These are phyloP conservation scores for Coemansia sp. DNA, from an alignment of 192 early-diverging fungal species.

Conservation along the genomic window DNA sequence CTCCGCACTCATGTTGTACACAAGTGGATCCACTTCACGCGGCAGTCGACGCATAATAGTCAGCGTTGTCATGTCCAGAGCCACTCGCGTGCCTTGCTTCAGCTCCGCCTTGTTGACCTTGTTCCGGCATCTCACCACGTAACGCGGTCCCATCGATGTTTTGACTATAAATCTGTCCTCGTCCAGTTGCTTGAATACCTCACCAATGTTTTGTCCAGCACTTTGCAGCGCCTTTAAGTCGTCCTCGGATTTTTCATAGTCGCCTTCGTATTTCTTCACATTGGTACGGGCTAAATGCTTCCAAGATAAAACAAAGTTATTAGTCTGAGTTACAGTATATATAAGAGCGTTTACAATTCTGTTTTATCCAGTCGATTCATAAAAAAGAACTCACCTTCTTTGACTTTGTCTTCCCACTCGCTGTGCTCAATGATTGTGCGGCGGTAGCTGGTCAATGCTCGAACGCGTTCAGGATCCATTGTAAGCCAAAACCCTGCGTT, in stretches of 20 bases:
- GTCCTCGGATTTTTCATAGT: slow-evolving; percentile 95
- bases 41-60: slow-evolving; percentile 99
- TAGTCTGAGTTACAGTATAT: too few species aligned
- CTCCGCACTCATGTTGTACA: slow-evolving; percentile 99
- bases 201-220: slow-evolving; percentile 99
- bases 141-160: slow-evolving; percentile 92
- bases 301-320: too few species aligned
- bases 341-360: too few species aligned
- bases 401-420: slow-evolving; percentile 93
- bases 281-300: slow-evolving; percentile 76
- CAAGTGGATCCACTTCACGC: slow-evolving; percentile 97
- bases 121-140: slow-evolving; percentile 96
- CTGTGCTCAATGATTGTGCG: slow-evolving; percentile 90
- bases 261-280: slow-evolving; percentile 81
- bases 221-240: slow-evolving; percentile 98
- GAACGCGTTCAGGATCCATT: slow-evolving; percentile 61
- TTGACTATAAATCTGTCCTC: slow-evolving; percentile 98
- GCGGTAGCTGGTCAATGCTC: slow-evolving; percentile 82
- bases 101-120: slow-evolving; percentile 94
- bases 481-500: neutral
- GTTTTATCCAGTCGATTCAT: neutral
- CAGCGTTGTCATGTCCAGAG: slow-evolving; percentile 99
- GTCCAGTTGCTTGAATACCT: slow-evolving; percentile 96
- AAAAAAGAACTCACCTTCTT: slow-evolving; percentile 61
- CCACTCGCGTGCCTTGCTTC: slow-evolving; percentile 96